These are phyloP conservation scores for Sporormia fimetaria DNA, from an alignment of 495 filamentous ascomycete genomes.

Conservation along the genomic window DNA sequence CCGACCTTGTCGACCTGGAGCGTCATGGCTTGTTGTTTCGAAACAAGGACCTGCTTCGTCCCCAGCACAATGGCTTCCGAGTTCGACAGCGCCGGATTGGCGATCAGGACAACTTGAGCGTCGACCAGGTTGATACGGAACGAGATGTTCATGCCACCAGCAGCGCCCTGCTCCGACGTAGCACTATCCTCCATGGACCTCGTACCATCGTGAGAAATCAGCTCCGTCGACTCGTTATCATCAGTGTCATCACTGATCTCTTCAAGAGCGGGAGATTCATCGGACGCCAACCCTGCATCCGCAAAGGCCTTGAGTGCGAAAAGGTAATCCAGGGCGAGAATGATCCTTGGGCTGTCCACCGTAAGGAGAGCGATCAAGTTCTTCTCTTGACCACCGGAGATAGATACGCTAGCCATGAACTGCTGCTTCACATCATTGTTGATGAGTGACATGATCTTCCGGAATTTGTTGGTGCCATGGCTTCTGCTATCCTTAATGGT, in stretches of 20 bases:
- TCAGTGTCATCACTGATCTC: slow-evolving; percentile 49
- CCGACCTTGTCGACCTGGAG: slow-evolving; percentile 85
- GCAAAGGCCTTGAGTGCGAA: slow-evolving; percentile 80
- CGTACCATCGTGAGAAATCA: slow-evolving; percentile 28
- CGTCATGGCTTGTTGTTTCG: slow-evolving; percentile 87
- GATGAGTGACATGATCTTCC: slow-evolving; percentile 93
- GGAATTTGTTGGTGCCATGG: slow-evolving; percentile 83
- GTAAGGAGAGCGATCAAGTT: slow-evolving; percentile 84
- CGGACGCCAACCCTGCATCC: slow-evolving; percentile 52
- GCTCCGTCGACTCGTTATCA: slow-evolving; percentile 36
- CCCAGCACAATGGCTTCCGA: slow-evolving; percentile 94
- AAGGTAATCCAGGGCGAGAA: slow-evolving; percentile 89
- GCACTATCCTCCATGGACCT: slow-evolving; percentile 22
- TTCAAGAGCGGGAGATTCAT: slow-evolving; percentile 47
- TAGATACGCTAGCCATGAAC: slow-evolving; percentile 93
- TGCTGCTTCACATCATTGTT: slow-evolving; percentile 88
- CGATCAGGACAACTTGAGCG: slow-evolving; percentile 89
- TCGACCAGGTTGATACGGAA: slow-evolving; percentile 91
- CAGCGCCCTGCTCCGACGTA: slow-evolving; percentile 23
- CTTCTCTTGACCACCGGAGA: slow-evolving; percentile 73
- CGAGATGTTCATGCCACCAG: slow-evolving; percentile 57
- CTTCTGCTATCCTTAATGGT: slow-evolving; percentile 84
- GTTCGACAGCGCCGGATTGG: slow-evolving; percentile 76
- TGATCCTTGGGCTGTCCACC: slow-evolving; percentile 90
- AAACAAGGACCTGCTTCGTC: slow-evolving; percentile 84